These are phyloP conservation scores for Cercospora sp. DNA, from an alignment of 2,329 filamentous ascomycete genomes.

Conservation along the genomic window DNA sequence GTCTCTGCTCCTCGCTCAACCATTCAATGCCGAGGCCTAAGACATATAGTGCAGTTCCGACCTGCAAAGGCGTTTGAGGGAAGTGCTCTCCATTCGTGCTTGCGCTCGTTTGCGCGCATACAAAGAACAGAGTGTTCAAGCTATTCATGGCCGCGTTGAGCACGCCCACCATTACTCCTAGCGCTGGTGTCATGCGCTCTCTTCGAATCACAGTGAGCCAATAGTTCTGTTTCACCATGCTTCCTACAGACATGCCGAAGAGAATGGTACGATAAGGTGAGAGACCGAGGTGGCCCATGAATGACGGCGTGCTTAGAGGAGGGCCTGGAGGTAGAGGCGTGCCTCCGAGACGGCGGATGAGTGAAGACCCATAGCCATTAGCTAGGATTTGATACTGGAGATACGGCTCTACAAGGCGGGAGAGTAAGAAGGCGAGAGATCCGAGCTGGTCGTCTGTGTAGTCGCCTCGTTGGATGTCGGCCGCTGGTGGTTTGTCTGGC, in stretches of 20 bases:
- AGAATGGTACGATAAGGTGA: slow-evolving; percentile 55
- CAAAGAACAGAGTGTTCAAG: slow-evolving; percentile 57
- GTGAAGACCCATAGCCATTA: slow-evolving; percentile 41
- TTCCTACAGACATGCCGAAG: slow-evolving; percentile 55
- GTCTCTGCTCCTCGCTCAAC: slow-evolving; percentile 58
- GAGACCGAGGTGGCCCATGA: slow-evolving; percentile 47
- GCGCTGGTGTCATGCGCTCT: slow-evolving; percentile 51
- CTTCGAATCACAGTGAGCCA: slow-evolving; percentile 51
- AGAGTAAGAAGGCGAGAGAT: slow-evolving; percentile 45
- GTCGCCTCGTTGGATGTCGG: slow-evolving; percentile 42
- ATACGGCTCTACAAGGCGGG: slow-evolving; percentile 50
- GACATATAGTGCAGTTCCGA: slow-evolving; percentile 53
- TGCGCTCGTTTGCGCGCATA: slow-evolving; percentile 52
- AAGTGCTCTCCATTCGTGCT: slow-evolving; percentile 44
- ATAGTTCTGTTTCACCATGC: slow-evolving; percentile 57
- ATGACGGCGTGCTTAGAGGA: slow-evolving; percentile 42
- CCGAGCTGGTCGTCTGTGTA: slow-evolving; percentile 44
- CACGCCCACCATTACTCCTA: slow-evolving; percentile 47
- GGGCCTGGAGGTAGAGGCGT: slow-evolving; percentile 46
- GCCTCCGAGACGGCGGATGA: slow-evolving; percentile 52
- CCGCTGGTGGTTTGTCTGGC: neutral
- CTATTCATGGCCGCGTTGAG: slow-evolving; percentile 60
- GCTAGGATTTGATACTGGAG: slow-evolving; percentile 54
- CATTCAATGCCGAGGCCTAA: slow-evolving; percentile 57
- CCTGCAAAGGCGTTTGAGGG: slow-evolving; percentile 46